Conservation (phyloP, 1,284 basidiomycete species). For the Ceratobasidium sp. region DNA sequence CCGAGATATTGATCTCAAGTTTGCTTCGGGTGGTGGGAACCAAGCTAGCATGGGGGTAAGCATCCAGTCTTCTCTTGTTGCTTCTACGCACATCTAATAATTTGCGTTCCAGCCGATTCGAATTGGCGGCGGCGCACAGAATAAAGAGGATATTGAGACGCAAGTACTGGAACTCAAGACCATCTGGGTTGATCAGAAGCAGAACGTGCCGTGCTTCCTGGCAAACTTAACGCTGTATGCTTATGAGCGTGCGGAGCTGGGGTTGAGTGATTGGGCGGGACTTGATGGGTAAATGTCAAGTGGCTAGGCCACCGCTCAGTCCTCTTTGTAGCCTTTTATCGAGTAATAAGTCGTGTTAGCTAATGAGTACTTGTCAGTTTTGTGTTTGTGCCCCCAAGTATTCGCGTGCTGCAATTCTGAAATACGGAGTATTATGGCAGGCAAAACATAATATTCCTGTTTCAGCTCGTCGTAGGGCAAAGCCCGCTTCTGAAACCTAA, state of each 20-base stretch:
- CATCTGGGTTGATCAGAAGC: constrained; percentile 49
- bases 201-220: constrained; percentile 51
- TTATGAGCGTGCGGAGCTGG: constrained; percentile 48
- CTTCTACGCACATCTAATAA: background rate
- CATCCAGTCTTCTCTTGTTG: background rate
- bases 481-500: too few species aligned
- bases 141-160: constrained; percentile 40
- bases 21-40: constrained; percentile 40
- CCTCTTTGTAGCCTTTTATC: constrained; percentile 2
- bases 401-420: background rate
- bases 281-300: constrained; percentile 27
- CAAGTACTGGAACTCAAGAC: constrained; percentile 48
- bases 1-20: constrained; percentile 50
- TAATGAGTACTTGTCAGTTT: background rate
- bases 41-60: constrained; percentile 43
- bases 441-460: too few species aligned
- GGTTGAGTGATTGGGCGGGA: constrained; percentile 44
- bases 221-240: constrained; percentile 50
- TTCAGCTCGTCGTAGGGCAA: too few species aligned
- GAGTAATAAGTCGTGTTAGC: background rate
- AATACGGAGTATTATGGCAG: too few species aligned
- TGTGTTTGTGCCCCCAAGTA: too few species aligned
- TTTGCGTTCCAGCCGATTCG: constrained; percentile 34
- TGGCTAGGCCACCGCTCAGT: background rate
- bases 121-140: constrained; percentile 38